phyloP scores from a whole-genome alignment of 2,329 filamentous ascomycete species.

The Chlorencoelia australis region DNA sequence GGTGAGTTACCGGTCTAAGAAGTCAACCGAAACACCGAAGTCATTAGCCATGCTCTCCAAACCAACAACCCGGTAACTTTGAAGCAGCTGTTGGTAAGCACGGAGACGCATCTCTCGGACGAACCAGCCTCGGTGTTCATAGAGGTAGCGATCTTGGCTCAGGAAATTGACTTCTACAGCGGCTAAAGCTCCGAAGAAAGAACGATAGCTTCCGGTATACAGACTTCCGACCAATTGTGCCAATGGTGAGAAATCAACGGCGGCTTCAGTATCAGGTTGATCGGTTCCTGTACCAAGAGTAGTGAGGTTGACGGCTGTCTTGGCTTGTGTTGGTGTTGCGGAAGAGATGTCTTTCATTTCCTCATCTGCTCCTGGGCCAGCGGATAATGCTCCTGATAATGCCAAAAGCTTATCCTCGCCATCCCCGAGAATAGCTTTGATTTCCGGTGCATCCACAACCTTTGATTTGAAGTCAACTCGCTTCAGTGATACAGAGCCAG shows the following conservation, averaged over 20 bases:
- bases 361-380: conserved; percentile 72
- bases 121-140: conserved; percentile 95
- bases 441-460: conserved; percentile 95
- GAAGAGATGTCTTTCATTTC: conserved; percentile 56
- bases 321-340: conserved; percentile 40
- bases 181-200: conserved; percentile 83
- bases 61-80: conserved; percentile 96
- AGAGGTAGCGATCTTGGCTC: conserved; percentile 85
- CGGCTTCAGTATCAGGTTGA: conserved; percentile 67
- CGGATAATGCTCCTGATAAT: conserved; percentile 68
- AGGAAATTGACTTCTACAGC: conserved; percentile 90
- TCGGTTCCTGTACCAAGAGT: conserved; percentile 63
- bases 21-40: conserved; percentile 95
- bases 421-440: conserved; percentile 90
- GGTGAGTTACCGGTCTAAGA: conserved; percentile 90
- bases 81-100: conserved; percentile 91
- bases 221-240: conserved; percentile 82
- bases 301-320: conserved; percentile 79
- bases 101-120: conserved; percentile 96
- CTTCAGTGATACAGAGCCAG: conserved; percentile 88
- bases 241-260: conserved; percentile 82
- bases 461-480: conserved; percentile 98
- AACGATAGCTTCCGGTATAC: conserved; percentile 89
- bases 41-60: conserved; percentile 93
- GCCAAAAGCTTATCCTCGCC: conserved; percentile 80